Base-by-base conservation (phyloP, 352 stramenopile species). In the Blastocystis sp. region DNA sequence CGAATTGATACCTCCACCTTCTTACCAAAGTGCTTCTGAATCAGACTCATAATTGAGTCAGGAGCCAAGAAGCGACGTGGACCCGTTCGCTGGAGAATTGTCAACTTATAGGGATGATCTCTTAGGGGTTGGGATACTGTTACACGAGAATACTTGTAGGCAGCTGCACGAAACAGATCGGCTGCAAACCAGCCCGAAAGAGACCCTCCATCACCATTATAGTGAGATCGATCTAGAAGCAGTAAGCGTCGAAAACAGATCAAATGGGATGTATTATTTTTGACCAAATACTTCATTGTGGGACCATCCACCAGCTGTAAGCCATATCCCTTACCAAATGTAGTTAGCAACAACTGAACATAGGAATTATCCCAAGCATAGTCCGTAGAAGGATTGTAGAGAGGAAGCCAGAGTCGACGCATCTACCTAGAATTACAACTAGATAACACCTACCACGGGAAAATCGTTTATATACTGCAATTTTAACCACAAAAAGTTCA, bases 401-500 rank as follows among this genome's bases (percentile, higher is more conserved):
- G 37, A 15, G 70, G 70, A 24, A 81, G 70, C 70, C 70, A 81
- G n/a, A 81, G 37, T 37, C 42, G 40, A 19, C 44, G 40, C 19
- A 81, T 62, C 70, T 81, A 81, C 11, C 19, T 33, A 7, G n/a
- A 19, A 42, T 19, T 30, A 6, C 33, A 37, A 59, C 5, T 13
- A 27, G 42, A 81, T 19, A 30, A 37, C 6, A 40, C 40, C 11
- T 27, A 81, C 70, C 2, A 57, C 70, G 15, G 70, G 70, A 56
- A 81, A 81, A 15, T 54, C 27, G 15, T 62, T 37, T 17, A 62
- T 27, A n/a, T 42, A 64, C 9, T 66, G 15, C 2, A 64, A 44
- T 56, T 81, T 81, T 6, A 37, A 48, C 70, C 70, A 81, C 15
- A 81, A 60, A 40, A 81, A 81, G 42, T 81, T 81, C 40, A 81